phyloP scores from a whole-genome alignment of 805 yeast species.

The Yarrowia deformans region DNA sequence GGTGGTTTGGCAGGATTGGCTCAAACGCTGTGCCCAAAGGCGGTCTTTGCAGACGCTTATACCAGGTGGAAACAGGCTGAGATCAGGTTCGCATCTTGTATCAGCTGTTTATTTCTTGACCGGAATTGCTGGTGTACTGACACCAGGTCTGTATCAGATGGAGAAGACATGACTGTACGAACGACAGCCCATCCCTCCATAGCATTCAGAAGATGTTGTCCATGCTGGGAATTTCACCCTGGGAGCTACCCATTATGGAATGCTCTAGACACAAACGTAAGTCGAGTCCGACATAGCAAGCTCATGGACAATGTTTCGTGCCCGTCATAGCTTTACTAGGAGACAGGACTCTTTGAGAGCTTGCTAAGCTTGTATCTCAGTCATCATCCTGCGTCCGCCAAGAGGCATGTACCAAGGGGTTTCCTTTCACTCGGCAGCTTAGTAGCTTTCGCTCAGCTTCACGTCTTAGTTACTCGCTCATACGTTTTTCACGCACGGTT shows the following conservation, averaged over 20 bases:
- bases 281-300: too few species aligned
- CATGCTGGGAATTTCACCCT: conserved; percentile 7
- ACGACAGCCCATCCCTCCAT: neutral
- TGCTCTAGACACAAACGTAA: too few species aligned
- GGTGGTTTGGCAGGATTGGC: conserved; percentile 7
- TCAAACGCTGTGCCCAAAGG: conserved; percentile 2
- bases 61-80: neutral
- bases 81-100: conserved; percentile 4
- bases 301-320: conserved; percentile 2
- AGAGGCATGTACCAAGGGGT: conserved; percentile 14
- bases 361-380: neutral
- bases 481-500: too few species aligned
- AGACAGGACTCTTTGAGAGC: conserved; percentile 1
- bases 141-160: conserved; percentile 6
- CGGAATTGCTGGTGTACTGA: conserved; percentile 14
- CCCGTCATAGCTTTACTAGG: conserved; percentile 6
- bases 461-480: conserved; percentile 19
- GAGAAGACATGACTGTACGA: neutral
- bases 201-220: conserved; percentile 1
- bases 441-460: conserved; percentile 5
- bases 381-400: neutral
- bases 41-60: conserved; percentile 11
- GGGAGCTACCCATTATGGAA: conserved; percentile 13
- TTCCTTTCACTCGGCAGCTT: conserved; percentile 1
- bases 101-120: neutral